Evolutionary conservation across 208 protist species (phyloP), one percentile per base, ranked within the genome.

Genomic region (Crithidia sp.): DNA sequence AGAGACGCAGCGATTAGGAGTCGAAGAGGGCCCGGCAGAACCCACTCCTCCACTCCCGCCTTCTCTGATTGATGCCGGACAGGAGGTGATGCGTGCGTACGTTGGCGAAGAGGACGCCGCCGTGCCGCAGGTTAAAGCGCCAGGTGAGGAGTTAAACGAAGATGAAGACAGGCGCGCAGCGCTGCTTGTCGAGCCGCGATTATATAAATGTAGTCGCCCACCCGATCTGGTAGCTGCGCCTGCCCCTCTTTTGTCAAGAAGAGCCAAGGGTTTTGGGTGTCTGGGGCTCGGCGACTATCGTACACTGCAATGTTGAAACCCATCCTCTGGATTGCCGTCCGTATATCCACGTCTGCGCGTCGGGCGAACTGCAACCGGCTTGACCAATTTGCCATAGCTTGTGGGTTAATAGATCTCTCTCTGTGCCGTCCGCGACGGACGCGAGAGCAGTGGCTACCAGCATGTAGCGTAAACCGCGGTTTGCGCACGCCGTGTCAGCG

Each of bases 311-410:
- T 49, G 45, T 49, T 49, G 12, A 49, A 49, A 49, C 45, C 45
- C 45, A 49, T 49, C 45, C 45, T 49, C 45, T 49, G 45, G 45
- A 59, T 12, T 14, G 55, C 55, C 6, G 6, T 8, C 28, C 55
- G 55, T 41, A 59, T 40, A 59, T 59, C 55, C 16, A 59, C 55
- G 17, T 59, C 55, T 59, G 16, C 55, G 13, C 55, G 19, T 14
- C 55, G 45, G 45, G 45, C 45, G 45, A 49, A 49, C 45, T 49
- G 45, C 45, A 49, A 49, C 45, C 45, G 45, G 45, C 12, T 49
- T 49, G 45, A 49, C 45, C 45, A 2, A 2, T 49, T 49, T 0
- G 45, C 45, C 45, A 49, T 2, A 49, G 45, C 45, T 49, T 49
- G 45, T 13, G 45, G 45, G 45, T 49, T 59, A 2, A 36, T 59